Evolutionary conservation across 2,329 filamentous ascomycete species (phyloP), one percentile per base, ranked within the genome.

Genomic region (Alternaria burnsii): DNA sequence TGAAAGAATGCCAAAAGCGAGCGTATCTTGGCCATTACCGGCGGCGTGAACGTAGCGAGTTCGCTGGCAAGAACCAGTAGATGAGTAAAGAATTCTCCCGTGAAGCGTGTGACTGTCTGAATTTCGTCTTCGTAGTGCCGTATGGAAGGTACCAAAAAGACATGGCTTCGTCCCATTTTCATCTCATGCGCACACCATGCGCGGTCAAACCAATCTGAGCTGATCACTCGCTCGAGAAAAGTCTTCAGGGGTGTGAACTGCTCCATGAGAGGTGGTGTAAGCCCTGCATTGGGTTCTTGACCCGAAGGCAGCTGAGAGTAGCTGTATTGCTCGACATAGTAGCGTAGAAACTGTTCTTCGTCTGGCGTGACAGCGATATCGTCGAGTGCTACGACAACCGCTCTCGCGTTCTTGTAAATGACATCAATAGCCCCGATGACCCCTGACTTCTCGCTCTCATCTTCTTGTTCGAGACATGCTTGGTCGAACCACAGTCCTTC

Each of bases 401-500:
- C 50, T 18, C 80, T 71, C 5, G 81, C 80, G 34, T 78, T 81
- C 36, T 72, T 67, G 67, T 82, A 82, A 5, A 82, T 78, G 56
- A 72, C 68, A 51, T 82, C 80, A 68, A 82, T 81, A 1, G 77
- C 74, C 20, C 77, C 79, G 56, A 82, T 77, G 1, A 77, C 73
- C n/a, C 74, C 69, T 1, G 73, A 76, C 44, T 74, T 80, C 61
- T 82, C 80, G 1, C 59, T 60, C 42, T 81, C 76, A 38, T 77
- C 75, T 3, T 79, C 74, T 53, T 81, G 78, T 46, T 81, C 74
- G 57, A 82, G 80, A 65, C 79, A 82, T 8, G 82, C 79, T 61
- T 82, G 80, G 60, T 82, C 81, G 41, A 81, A 79, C 80, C 80
- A 82, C 5, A 82, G 58, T 7, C 80, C 81, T 65, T 82, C 81